Evolutionary conservation across 352 stramenopile genomes (phyloP), one percentile per base, ranked within the genome.

Genomic region (Globisporangium okanoganense): DNA sequence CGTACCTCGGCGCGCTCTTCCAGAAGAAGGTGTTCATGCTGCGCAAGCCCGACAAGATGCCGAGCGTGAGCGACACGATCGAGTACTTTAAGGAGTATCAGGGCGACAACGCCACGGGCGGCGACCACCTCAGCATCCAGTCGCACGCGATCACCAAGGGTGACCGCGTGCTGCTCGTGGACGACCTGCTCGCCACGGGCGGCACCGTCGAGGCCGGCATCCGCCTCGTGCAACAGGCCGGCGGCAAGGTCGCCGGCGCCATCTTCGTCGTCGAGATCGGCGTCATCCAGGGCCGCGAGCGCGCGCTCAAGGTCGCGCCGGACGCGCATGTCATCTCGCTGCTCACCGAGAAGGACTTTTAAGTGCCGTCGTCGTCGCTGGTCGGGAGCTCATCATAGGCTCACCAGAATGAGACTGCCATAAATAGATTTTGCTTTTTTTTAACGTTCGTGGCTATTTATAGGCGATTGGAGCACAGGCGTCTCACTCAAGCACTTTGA

Each of bases 21-120:
- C 87, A 97, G 57, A 98, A 98, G 70, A 96, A 95, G 24, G 98
- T 99, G 69, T 97, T 99, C 67, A 99, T 99, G 96, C 92, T 99
- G 69, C 87, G 97, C 64, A 99, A 99, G 75, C 88, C 92, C 35
- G 94, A 95, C 43, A 99, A 99, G 75, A 98, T 99, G 87, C 96
- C 96, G 44, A 98, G 95, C 62, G 86, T 95, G 40, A 90, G 96
- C 64, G 83, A 90, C 60, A 96, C 82, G 22, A 80, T 88, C 56
- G 81, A 90, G 60, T 99, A 99, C 72, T 85, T 94, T 47, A 98
- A 98, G 68, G 97, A 94, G 66, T 94, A 96, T 73, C 72, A 89
- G 60, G 94, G 94, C 51, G 90, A 98, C 71, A 82, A 94, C 69
- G 71, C 56, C 27, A 75, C 76, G 20, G 90, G 87, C 43, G 75